Conservation (phyloP, 345 rosid genomes). For the Acer negundo region DNA sequence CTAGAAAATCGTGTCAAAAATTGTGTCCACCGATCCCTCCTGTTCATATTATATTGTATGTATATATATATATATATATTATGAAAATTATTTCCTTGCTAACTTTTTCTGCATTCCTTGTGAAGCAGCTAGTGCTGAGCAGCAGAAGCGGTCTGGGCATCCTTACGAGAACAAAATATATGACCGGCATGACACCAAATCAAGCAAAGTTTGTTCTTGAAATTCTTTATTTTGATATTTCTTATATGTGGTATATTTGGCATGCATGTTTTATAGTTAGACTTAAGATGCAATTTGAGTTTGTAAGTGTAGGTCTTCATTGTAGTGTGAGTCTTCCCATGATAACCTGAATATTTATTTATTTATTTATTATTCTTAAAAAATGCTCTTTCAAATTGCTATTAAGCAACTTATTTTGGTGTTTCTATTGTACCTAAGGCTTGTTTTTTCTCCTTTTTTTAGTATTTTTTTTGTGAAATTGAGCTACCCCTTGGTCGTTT, state of each 20-base stretch:
- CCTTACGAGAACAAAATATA: constrained; percentile 64
- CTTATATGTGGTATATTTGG: constrained; percentile 5
- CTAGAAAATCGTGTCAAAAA: too few species aligned
- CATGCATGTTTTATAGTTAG: not conserved
- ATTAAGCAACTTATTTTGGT: not conserved
- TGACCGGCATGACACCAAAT: constrained; percentile 52
- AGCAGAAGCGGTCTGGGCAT: constrained; percentile 49
- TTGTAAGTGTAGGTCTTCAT: not conserved
- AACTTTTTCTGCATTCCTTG: constrained; percentile 9
- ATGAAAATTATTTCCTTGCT: constrained; percentile 5
- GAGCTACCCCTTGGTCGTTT: not conserved
- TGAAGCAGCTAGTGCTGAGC: constrained; percentile 45
- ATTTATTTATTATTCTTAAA: not conserved
- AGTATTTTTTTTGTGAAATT: not conserved
- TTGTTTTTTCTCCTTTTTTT: not conserved
- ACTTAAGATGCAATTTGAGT: not conserved
- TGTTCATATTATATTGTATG: too few species aligned
- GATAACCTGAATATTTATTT: not conserved
- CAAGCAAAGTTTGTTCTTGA: constrained; percentile 66
- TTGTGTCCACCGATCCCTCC: too few species aligned
- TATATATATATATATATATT: too few species aligned
- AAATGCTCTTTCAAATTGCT: not conserved
- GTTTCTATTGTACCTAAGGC: not conserved
- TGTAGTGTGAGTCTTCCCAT: not conserved
- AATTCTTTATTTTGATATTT: constrained; percentile 23